These are phyloP conservation scores for Zygosaccharomyces sapae DNA, from an alignment of 1,139 yeast genomes.

Conservation along the genomic window DNA sequence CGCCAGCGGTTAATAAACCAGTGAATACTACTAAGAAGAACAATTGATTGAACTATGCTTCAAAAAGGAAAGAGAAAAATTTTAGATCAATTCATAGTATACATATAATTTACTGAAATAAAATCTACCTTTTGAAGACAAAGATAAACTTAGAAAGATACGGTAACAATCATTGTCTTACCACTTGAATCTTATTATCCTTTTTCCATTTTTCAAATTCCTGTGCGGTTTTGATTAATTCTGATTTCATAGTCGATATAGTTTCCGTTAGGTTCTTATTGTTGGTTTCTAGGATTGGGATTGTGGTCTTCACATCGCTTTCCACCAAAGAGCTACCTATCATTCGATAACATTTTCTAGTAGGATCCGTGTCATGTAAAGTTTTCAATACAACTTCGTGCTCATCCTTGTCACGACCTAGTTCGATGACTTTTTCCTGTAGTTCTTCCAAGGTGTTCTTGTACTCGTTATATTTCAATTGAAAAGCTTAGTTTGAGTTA, in stretches of 20 bases:
- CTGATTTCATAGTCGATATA: slow-evolving; percentile 44
- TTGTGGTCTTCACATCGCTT: slow-evolving; percentile 71
- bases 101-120: slow-evolving; percentile 1
- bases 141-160: not conserved
- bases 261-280: slow-evolving; percentile 44
- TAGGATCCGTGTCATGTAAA: slow-evolving; percentile 44
- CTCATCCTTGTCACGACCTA: slow-evolving; percentile 49
- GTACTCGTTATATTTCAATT: slow-evolving; percentile 55
- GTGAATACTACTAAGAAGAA: slow-evolving; percentile 24
- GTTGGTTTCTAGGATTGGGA: slow-evolving; percentile 63
- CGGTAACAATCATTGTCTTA: slow-evolving; percentile 37
- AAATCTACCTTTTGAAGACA: not conserved
- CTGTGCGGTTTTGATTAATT: slow-evolving; percentile 45
- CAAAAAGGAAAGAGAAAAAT: not conserved
- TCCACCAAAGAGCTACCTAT: slow-evolving; percentile 90
- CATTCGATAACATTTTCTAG: slow-evolving; percentile 86
- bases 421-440: slow-evolving; percentile 51
- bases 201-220: slow-evolving; percentile 67
- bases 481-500: slow-evolving; percentile 39
- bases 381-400: slow-evolving; percentile 55
- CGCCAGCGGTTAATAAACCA: slow-evolving; percentile 13
- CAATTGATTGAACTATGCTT: slow-evolving; percentile 11
- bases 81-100: slow-evolving; percentile 2
- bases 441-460: slow-evolving; percentile 58
- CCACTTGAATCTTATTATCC: slow-evolving; percentile 61